These are phyloP conservation scores for Fusarium sp. DNA, from an alignment of 2,329 filamentous ascomycete species.

Conservation along the genomic window DNA sequence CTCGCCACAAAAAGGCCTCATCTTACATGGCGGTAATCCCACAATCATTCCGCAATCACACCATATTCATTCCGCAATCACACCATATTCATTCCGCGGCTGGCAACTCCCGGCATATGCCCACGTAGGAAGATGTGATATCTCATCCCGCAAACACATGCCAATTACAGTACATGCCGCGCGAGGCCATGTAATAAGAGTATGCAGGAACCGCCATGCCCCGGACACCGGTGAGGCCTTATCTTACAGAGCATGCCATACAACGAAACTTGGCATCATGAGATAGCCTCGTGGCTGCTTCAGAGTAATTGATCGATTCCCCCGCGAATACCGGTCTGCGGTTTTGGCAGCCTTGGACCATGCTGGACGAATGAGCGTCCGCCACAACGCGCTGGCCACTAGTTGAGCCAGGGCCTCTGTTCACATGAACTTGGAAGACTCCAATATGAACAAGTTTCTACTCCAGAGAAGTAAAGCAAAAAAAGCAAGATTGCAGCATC, in stretches of 20 bases:
- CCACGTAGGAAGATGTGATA: slow-evolving; percentile 34
- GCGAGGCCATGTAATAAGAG: slow-evolving; percentile 14
- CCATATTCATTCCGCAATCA: slow-evolving; percentile 12
- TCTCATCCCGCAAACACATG: not conserved
- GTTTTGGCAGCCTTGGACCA: slow-evolving; percentile 24
- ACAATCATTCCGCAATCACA: slow-evolving; percentile 7
- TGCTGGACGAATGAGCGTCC: slow-evolving; percentile 39
- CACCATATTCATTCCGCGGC: slow-evolving; percentile 10
- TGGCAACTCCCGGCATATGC: not conserved
- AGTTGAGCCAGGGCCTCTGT: slow-evolving; percentile 20
- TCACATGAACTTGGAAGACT: slow-evolving; percentile 14
- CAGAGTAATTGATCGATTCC: slow-evolving; percentile 16
- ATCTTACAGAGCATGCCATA: slow-evolving; percentile 5
- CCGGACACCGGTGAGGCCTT: slow-evolving; percentile 34
- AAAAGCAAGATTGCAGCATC: slow-evolving; percentile 26
- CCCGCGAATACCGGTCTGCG: slow-evolving; percentile 20
- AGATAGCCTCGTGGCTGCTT: slow-evolving; percentile 40
- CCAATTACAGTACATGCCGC: not conserved
- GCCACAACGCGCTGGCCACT: slow-evolving; percentile 46
- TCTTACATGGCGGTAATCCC: not conserved
- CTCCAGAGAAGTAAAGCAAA: slow-evolving; percentile 5
- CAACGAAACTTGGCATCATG: slow-evolving; percentile 17
- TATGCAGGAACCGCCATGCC: slow-evolving; percentile 9
- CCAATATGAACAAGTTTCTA: slow-evolving; percentile 2
- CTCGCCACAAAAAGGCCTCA: slow-evolving; percentile 20